Evolutionary conservation across 208 protist genomes (phyloP).

Genomic region (Trypanosoma boissoni): DNA sequence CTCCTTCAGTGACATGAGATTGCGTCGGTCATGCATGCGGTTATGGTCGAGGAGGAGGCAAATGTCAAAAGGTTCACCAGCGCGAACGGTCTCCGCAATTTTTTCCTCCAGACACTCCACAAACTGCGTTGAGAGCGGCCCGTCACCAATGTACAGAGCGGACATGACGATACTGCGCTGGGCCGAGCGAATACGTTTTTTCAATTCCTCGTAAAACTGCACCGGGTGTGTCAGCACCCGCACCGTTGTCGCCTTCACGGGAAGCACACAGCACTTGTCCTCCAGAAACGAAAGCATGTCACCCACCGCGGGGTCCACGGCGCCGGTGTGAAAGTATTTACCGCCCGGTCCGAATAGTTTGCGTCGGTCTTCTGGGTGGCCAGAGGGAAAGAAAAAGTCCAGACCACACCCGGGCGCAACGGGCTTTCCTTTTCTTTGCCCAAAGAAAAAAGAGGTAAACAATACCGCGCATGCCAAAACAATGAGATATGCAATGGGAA

Average conservation of each 20-base stretch:
- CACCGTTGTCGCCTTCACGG: constrained; percentile 47
- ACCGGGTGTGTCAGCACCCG: constrained; percentile 45
- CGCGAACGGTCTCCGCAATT: constrained; percentile 28
- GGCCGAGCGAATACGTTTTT: constrained; percentile 34
- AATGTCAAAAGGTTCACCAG: constrained; percentile 34
- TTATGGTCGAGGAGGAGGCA: constrained; percentile 79
- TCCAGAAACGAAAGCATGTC: constrained; percentile 60
- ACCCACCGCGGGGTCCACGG: constrained; percentile 27
- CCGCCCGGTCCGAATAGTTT: neutral
- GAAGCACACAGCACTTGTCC: constrained; percentile 56
- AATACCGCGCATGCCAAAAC: constrained; percentile 33
- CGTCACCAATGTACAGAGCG: constrained; percentile 85
- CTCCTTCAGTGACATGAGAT: constrained; percentile 47
- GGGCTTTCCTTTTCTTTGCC: constrained; percentile 16
- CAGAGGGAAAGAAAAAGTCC: constrained; percentile 25
- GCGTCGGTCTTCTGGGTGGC: neutral
- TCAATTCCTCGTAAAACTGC: constrained; percentile 72
- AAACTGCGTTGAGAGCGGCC: constrained; percentile 49
- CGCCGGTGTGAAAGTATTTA: neutral
- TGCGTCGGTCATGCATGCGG: constrained; percentile 69
- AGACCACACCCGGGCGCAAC: constrained; percentile 17
- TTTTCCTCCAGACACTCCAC: constrained; percentile 51
- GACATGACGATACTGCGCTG: constrained; percentile 67
- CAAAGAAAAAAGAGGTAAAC: constrained; percentile 37
- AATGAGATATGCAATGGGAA: constrained; percentile 38